These are phyloP conservation scores for Daldinia decipiens DNA, from an alignment of 495 filamentous ascomycete species.

Conservation along the genomic window DNA sequence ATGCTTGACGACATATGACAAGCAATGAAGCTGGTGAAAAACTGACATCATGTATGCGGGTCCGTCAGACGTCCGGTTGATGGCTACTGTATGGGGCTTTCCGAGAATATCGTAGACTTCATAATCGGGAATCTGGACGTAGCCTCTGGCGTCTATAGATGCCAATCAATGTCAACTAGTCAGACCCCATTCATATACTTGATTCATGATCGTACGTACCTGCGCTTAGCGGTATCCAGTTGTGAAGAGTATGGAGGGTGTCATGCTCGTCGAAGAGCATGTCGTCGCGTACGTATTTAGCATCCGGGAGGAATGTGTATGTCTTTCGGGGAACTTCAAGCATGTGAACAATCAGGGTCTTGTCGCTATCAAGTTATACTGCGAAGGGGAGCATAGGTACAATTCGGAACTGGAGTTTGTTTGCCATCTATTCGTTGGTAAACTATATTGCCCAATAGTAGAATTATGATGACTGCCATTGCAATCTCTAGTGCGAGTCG, in stretches of 20 bases:
- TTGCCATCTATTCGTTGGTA: slow-evolving; percentile 25
- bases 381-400: slow-evolving; percentile 23
- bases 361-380: not conserved
- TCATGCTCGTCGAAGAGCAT: slow-evolving; percentile 55
- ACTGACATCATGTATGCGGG: slow-evolving; percentile 62
- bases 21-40: slow-evolving; percentile 64
- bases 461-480: slow-evolving; percentile 39
- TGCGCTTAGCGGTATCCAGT: slow-evolving; percentile 58
- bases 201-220: slow-evolving; percentile 27
- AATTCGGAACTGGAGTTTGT: slow-evolving; percentile 40
- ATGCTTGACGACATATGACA: slow-evolving; percentile 57
- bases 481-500: slow-evolving; percentile 42
- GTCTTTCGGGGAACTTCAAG: slow-evolving; percentile 54
- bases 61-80: slow-evolving; percentile 50
- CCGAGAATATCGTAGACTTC: slow-evolving; percentile 49
- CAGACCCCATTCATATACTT: not conserved
- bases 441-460: slow-evolving; percentile 22
- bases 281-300: slow-evolving; percentile 54
- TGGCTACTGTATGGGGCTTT: slow-evolving; percentile 50
- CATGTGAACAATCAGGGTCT: slow-evolving; percentile 2
- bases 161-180: not conserved
- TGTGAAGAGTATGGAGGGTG: slow-evolving; percentile 56
- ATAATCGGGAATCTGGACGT: slow-evolving; percentile 51
- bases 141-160: slow-evolving; percentile 52
- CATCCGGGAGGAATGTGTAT: slow-evolving; percentile 54